Evolutionary conservation across 495 filamentous ascomycete species (phyloP), one percentile per base, ranked within the genome.

Genomic region (Talaromyces trachyspermus): DNA sequence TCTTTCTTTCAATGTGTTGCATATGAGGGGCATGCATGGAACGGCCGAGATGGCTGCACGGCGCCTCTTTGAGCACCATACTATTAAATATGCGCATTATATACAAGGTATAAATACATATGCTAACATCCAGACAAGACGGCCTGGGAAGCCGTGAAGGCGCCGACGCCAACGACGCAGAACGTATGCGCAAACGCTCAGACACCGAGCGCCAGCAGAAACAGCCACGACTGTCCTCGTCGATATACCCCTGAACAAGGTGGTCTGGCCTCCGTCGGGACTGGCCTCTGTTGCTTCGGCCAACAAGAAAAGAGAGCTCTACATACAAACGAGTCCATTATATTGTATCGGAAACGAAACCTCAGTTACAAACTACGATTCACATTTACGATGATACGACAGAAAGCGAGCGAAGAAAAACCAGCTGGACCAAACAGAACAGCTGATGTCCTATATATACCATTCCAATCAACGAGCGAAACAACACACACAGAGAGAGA

Each of bases 91-190:
- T n/a, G n/a, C n/a, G n/a, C n/a, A n/a, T n/a, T n/a, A n/a, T n/a
- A n/a, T n/a, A n/a, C 33, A 19, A 22, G 35, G 9, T 8, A 22
- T 15, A 20, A 15, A 36, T n/a, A 41, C 5, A 42, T 12, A 14
- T 15, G 39, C 39, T 42, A 26, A 42, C 39, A 17, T 43, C 48
- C 29, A 33, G 29, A 49, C 48, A 46, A 79, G 76, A 79, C 76
- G 36, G 68, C 75, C 25, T 79, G 76, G 76, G 76, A 54, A 78
- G 72, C 54, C 71, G 76, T 58, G 75, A 77, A 42, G 75, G 75
- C 43, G 76, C 76, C 22, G 76, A 79, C 52, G 71, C 75, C 32
- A 75, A 75, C 46, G 75, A 79, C 54, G 70, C 65, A 9, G 75
- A 73, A 44, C 74, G 75, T 27, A 78, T 79, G 75, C 74, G 70